These are phyloP conservation scores for Auriscalpium microsporum DNA, from an alignment of 768 basidiomycete genomes.

Conservation along the genomic window DNA sequence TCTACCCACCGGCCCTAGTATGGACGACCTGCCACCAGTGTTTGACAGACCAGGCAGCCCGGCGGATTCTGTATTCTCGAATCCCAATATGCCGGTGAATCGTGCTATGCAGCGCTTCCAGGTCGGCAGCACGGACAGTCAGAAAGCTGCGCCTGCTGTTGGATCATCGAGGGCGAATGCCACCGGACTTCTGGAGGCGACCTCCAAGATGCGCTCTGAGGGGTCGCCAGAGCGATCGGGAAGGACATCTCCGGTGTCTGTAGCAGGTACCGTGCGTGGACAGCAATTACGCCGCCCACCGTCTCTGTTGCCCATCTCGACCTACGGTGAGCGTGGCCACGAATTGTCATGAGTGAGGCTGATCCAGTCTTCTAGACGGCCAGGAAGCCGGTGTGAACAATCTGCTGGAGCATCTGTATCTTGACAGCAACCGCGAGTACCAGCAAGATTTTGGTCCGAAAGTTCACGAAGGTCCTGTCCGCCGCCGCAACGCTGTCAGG, in stretches of 20 bases:
- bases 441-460: conserved; percentile 89
- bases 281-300: conserved; percentile 39
- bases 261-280: conserved; percentile 46
- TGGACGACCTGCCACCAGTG: conserved; percentile 22
- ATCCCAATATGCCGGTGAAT: conserved; percentile 54
- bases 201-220: conserved; percentile 57
- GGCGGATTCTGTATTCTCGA: conserved; percentile 73
- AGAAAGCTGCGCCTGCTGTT: conserved; percentile 85
- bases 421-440: conserved; percentile 79
- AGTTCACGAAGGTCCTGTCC: conserved; percentile 72
- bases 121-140: conserved; percentile 62
- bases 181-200: conserved; percentile 71
- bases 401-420: conserved; percentile 81
- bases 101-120: conserved; percentile 55
- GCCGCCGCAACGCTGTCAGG: conserved; percentile 66
- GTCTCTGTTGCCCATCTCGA: conserved; percentile 54
- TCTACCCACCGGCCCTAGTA: conserved; percentile 19
- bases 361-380: conserved; percentile 46
- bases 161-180: conserved; percentile 82
- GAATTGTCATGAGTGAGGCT: too few species aligned
- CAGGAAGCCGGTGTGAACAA: conserved; percentile 87
- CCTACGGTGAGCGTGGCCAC: conserved; percentile 46
- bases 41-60: conserved; percentile 67
- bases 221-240: conserved; percentile 68
- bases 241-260: conserved; percentile 65